Percentiles rank a stretch among this genome's conserved stretches.
Conservation (phyloP, 306 rosid species). For the Coriaria nepalensis region DNA sequence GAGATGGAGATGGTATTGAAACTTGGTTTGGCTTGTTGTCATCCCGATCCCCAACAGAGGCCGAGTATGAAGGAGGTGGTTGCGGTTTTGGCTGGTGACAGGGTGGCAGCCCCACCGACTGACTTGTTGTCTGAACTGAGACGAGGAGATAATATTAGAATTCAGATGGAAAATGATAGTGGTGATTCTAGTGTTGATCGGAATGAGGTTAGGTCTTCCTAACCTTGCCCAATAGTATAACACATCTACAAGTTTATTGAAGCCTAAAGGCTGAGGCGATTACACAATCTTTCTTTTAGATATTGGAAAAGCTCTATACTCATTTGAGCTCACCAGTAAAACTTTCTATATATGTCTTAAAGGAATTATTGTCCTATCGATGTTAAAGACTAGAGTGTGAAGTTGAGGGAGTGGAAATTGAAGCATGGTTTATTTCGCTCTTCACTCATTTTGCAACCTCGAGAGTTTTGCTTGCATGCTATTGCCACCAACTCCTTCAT, state of each 20-base stretch:
- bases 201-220: too few relatives aligned
- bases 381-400: slow-evolving; percentile 34
- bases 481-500: slow-evolving; percentile 64
- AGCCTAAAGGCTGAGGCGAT: too few relatives aligned
- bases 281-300: too few relatives aligned
- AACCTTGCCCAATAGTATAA: too few relatives aligned
- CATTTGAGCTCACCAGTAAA: too few relatives aligned
- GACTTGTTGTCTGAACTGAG: slow-evolving; percentile 37
- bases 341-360: too few relatives aligned
- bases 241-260: too few relatives aligned
- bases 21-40: slow-evolving; percentile 86
- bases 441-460: slow-evolving; percentile 23
- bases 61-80: slow-evolving; percentile 78
- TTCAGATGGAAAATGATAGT: not conserved
- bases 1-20: slow-evolving; percentile 64
- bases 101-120: slow-evolving; percentile 23
- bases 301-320: too few relatives aligned
- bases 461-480: slow-evolving; percentile 29
- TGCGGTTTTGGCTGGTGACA: slow-evolving; percentile 43
- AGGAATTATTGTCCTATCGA: not conserved
- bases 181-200: not conserved
- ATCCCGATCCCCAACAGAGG: slow-evolving; percentile 63
- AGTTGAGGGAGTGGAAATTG: slow-evolving; percentile 74
- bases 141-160: slow-evolving; percentile 6
- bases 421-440: slow-evolving; percentile 27